Conservation (phyloP, 2,329 filamentous ascomycete genomes). For the Ceratocystis harringtonii region DNA sequence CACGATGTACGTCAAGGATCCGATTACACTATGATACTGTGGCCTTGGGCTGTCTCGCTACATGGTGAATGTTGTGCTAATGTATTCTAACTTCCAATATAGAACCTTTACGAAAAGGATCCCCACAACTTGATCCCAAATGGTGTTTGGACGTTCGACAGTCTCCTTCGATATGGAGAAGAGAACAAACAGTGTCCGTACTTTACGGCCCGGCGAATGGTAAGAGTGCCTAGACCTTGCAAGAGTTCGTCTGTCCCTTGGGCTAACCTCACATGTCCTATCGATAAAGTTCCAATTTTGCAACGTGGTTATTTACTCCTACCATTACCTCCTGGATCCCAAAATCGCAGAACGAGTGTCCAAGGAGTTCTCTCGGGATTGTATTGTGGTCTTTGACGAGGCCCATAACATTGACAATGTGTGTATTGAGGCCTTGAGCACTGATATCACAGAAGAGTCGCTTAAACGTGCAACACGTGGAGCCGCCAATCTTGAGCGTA, state of each 20-base stretch:
- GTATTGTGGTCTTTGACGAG: constrained; percentile 96
- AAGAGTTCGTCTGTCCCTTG: constrained; percentile 11
- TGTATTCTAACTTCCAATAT: background rate
- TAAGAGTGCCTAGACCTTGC: constrained; percentile 26
- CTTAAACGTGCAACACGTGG: constrained; percentile 79
- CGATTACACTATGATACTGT: background rate
- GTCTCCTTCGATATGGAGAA: constrained; percentile 76
- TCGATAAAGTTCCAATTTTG: constrained; percentile 75
- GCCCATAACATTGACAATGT: constrained; percentile 99
- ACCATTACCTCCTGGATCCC: constrained; percentile 92
- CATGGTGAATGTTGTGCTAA: background rate
- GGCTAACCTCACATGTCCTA: background rate
- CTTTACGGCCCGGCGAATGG: constrained; percentile 90
- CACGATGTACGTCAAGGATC: constrained; percentile 54
- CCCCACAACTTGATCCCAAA: constrained; percentile 89
- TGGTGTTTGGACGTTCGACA: constrained; percentile 91
- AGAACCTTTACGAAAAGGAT: constrained; percentile 88
- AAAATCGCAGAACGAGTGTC: constrained; percentile 96
- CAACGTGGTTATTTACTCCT: constrained; percentile 99
- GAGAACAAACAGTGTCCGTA: constrained; percentile 95
- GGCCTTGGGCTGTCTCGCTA: too few relatives aligned
- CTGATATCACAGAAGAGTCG: constrained; percentile 91
- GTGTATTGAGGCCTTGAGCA: constrained; percentile 93
- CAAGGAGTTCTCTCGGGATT: constrained; percentile 91
- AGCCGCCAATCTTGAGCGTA: constrained; percentile 77